Conservation (phyloP, 2,329 filamentous ascomycete species). For the Hymenoscyphus linearis region DNA sequence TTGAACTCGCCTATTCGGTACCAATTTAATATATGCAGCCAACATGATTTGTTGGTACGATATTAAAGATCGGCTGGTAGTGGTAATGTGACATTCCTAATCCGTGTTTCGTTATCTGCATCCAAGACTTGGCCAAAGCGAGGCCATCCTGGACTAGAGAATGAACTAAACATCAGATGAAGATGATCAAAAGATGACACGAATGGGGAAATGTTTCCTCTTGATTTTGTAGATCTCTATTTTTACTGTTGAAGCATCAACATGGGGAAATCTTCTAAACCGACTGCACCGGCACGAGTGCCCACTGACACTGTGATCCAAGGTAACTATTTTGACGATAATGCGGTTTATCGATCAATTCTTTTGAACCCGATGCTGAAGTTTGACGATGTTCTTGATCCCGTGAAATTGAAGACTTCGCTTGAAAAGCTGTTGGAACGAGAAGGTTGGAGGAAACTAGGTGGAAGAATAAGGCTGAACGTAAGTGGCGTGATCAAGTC, state of each 20-base stretch:
- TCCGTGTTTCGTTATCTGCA: not conserved
- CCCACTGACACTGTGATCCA: not conserved
- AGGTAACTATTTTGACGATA: not conserved
- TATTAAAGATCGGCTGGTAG: too few relatives aligned
- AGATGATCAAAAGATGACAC: not conserved
- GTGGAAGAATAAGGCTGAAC: slow-evolving; percentile 38
- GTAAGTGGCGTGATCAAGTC: slow-evolving; percentile 26
- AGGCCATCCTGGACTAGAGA: not conserved
- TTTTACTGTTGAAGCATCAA: not conserved
- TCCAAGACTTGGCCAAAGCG: not conserved
- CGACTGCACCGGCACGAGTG: not conserved
- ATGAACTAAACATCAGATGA: not conserved
- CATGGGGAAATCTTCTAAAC: not conserved
- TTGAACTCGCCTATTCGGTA: too few relatives aligned
- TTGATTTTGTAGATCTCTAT: not conserved
- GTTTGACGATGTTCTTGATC: not conserved
- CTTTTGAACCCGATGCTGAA: not conserved
- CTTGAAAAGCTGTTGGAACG: slow-evolving; percentile 33
- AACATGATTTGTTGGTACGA: too few relatives aligned
- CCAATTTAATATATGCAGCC: too few relatives aligned
- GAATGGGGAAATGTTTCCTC: not conserved
- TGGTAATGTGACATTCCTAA: not conserved
- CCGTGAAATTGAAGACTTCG: not conserved
- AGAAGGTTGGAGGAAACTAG: slow-evolving; percentile 40
- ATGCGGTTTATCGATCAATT: not conserved